phyloP scores from a whole-genome alignment of 192 early-diverging fungal genomes.

The Funneliformis geosporum region DNA sequence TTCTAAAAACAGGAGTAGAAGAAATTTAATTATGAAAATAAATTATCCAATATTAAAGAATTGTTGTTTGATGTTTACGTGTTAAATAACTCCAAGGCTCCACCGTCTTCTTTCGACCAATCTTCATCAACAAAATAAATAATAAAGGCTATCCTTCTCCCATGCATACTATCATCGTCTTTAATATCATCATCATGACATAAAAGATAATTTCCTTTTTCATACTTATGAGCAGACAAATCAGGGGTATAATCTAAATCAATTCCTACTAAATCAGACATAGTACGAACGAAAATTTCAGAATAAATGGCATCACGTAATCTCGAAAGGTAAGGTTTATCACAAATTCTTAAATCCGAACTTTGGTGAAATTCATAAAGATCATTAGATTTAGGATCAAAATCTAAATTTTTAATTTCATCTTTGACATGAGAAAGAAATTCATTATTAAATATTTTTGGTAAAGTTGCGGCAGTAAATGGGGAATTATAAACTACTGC shows the following conservation, averaged over 20 bases:
- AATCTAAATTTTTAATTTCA: constrained; percentile 41
- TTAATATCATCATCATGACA: constrained; percentile 79
- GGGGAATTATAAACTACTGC: constrained; percentile 36
- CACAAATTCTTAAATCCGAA: constrained; percentile 54
- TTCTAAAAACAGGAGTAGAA: constrained; percentile 35
- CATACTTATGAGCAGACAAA: constrained; percentile 69
- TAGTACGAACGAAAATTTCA: constrained; percentile 58
- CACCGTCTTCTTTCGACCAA: constrained; percentile 66
- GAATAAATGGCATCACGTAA: constrained; percentile 62
- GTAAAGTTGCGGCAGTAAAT: constrained; percentile 40
- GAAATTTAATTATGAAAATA: not conserved
- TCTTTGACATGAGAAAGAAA: constrained; percentile 44
- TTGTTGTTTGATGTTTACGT: constrained; percentile 34
- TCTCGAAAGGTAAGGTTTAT: constrained; percentile 45
- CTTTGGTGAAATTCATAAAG: constrained; percentile 73
- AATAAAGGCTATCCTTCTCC: constrained; percentile 70
- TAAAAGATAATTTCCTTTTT: constrained; percentile 59
- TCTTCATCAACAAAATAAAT: constrained; percentile 69
- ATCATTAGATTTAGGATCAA: constrained; percentile 62
- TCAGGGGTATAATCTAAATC: constrained; percentile 62
- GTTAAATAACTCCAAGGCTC: constrained; percentile 63
- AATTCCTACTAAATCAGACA: constrained; percentile 64
- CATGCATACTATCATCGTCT: constrained; percentile 47
- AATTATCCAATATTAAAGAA: not conserved
- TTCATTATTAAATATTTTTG: constrained; percentile 39